phyloP scores from a whole-genome alignment of 163 green algal genomes.

The Coccomyxa subellipsoidea region DNA sequence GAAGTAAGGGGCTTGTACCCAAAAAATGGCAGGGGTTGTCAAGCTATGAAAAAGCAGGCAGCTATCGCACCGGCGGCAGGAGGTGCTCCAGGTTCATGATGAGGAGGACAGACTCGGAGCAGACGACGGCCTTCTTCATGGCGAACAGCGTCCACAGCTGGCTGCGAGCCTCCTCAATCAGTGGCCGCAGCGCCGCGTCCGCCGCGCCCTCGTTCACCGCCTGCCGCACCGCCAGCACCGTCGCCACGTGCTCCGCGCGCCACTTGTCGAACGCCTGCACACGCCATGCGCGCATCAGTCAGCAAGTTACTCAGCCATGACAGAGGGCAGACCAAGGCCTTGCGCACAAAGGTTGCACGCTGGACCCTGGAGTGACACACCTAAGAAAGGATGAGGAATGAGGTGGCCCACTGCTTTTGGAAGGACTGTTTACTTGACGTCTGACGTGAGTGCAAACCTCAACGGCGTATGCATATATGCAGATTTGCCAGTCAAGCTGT shows the following conservation, averaged over 20 bases:
- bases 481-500: too few species aligned
- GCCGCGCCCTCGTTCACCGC: background rate
- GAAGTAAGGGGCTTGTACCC: too few species aligned
- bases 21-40: too few species aligned
- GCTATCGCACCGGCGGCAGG: background rate
- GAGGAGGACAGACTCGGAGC: conserved; percentile 3
- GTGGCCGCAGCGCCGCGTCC: conserved; percentile 10
- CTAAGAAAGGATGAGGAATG: background rate
- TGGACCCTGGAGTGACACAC: background rate
- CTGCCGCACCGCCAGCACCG: background rate
- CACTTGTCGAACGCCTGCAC: conserved; percentile 22
- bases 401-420: background rate
- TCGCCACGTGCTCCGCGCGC: conserved; percentile 12
- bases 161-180: conserved; percentile 8
- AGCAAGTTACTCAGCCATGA: too few species aligned
- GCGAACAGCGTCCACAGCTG: conserved; percentile 16
- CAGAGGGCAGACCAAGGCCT: background rate
- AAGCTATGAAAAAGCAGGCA: too few species aligned
- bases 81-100: conserved; percentile 23
- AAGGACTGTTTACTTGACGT: background rate
- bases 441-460: too few species aligned
- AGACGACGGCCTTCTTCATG: conserved; percentile 17
- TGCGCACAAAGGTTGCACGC: background rate
- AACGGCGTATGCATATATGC: too few species aligned
- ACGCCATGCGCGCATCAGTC: background rate